These are phyloP conservation scores for Saprolegnia diclina DNA, from an alignment of 352 stramenopile genomes.

Conservation along the genomic window DNA sequence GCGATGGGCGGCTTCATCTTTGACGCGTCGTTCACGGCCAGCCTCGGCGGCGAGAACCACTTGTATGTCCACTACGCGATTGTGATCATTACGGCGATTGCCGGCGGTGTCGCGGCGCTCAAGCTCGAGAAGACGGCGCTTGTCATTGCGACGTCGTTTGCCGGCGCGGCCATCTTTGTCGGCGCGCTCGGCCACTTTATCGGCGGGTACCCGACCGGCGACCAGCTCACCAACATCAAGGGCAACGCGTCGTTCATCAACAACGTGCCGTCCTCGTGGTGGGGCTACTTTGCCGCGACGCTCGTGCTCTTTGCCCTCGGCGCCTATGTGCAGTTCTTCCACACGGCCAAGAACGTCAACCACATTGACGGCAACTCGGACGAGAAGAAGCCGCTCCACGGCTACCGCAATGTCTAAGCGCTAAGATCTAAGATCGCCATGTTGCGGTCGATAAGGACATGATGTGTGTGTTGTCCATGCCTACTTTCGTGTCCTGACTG, in stretches of 20 bases:
- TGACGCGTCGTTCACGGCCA: constrained; percentile 40
- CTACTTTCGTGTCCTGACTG: neutral
- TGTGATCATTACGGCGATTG: constrained; percentile 38
- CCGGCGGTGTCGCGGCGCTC: constrained; percentile 41
- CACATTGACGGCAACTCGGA: constrained; percentile 27
- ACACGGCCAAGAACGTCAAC: constrained; percentile 27
- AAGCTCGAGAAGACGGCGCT: constrained; percentile 54
- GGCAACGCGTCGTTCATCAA: constrained; percentile 42
- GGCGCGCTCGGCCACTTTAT: constrained; percentile 64
- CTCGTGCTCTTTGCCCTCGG: constrained; percentile 53
- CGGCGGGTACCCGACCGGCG: constrained; percentile 56
- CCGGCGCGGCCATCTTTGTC: constrained; percentile 46
- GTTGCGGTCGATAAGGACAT: neutral
- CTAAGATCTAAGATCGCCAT: neutral
- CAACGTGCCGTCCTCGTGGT: constrained; percentile 63
- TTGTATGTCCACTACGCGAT: constrained; percentile 44
- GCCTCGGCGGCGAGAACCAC: constrained; percentile 39
- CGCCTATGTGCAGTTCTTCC: constrained; percentile 34
- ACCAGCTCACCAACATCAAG: constrained; percentile 46
- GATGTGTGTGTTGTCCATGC: neutral
- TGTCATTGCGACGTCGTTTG: constrained; percentile 51
- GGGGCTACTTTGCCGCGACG: constrained; percentile 60
- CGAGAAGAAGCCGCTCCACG: constrained; percentile 19
- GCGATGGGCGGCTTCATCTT: constrained; percentile 43
- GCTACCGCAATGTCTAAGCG: constrained; percentile 15